phyloP scores from a whole-genome alignment of 495 filamentous ascomycete species.

The Penicillium herquei region DNA sequence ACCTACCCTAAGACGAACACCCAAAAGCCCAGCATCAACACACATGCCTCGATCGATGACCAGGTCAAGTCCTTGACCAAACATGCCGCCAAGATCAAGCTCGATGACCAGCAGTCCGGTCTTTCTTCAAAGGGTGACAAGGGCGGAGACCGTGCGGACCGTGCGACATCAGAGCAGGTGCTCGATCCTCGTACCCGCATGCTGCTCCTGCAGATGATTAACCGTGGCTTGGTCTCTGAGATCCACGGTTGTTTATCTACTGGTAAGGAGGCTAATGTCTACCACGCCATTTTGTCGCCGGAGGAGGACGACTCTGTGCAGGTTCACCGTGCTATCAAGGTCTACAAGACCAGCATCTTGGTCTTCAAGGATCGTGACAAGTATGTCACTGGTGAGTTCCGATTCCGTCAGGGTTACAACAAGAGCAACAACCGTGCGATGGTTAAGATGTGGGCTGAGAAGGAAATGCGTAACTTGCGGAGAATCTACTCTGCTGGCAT shows the following conservation, averaged over 20 bases:
- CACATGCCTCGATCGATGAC: constrained; percentile 75
- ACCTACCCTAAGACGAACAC: constrained; percentile 72
- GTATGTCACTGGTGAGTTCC: constrained; percentile 89
- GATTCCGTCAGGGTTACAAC: constrained; percentile 79
- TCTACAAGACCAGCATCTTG: constrained; percentile 95
- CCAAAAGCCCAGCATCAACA: constrained; percentile 82
- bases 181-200: constrained; percentile 90
- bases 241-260: constrained; percentile 91
- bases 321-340: constrained; percentile 81
- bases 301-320: constrained; percentile 44
- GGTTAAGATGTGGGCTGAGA: constrained; percentile 98
- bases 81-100: constrained; percentile 85
- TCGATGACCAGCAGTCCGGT: constrained; percentile 64
- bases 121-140: constrained; percentile 48
- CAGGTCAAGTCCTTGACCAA: constrained; percentile 78
- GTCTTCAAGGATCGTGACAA: constrained; percentile 96
- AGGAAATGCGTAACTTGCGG: constrained; percentile 92
- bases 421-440: constrained; percentile 91
- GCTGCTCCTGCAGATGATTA: constrained; percentile 94
- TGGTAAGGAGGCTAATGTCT: constrained; percentile 97
- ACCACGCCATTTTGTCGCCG: constrained; percentile 65
- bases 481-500: constrained; percentile 80
- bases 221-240: constrained; percentile 74
- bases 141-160: constrained; percentile 76
- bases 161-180: constrained; percentile 91